Evolutionary conservation across 1,139 yeast species (phyloP), one percentile per base, ranked within the genome.

Genomic region (Yamadazyma songkhlaensis): DNA sequence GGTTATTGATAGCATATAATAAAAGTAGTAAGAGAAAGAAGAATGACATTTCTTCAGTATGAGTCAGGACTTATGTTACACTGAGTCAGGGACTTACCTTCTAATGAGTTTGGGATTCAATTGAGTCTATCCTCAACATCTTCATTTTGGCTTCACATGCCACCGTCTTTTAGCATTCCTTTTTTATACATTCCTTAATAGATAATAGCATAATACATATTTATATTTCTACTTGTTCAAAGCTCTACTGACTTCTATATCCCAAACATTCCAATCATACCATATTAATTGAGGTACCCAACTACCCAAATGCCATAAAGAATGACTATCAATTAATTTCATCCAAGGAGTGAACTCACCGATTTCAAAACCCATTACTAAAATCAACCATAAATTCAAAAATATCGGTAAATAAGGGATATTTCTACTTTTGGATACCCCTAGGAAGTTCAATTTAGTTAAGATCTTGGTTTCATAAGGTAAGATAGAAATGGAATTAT

Each of bases 241-340:
- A 11, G 23, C 14, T 25, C 35, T 64, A 43, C 54, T 46, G 47
- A 67, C 47, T 46, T 71, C 76, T 33, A 71, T 43, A 43, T 71
- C 77, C 77, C 77, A 71, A n/a, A 70, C 57, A 42, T 67, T 68
- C 77, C 77, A 71, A 43, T 70, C 75, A 44, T 57, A 69, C 77
- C 76, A 71, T 7, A 71, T 49, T 6, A 67, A 44, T 12, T 70
- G 62, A 1, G 77, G 76, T 37, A 67, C 55, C 2, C 70, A 62
- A 3, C 76, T 71, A 29, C 65, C 53, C 21, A 69, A 51, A 43
- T 71, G 77, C 77, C 77, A 71, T 9, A 71, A 41, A 8, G 70
- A 50, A 51, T 71, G 77, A 9, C 72, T 71, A 46, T 71, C 77
- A 1, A 71, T 40, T 17, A 70, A 46, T 32, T 60, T 51, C 13